A percentile compares a stretch with the other conserved stretches of the same genome.
These are phyloP conservation scores for Immersiporthe knoxdaviesiana DNA, from an alignment of 2,329 filamentous ascomycete genomes.

Conservation along the genomic window DNA sequence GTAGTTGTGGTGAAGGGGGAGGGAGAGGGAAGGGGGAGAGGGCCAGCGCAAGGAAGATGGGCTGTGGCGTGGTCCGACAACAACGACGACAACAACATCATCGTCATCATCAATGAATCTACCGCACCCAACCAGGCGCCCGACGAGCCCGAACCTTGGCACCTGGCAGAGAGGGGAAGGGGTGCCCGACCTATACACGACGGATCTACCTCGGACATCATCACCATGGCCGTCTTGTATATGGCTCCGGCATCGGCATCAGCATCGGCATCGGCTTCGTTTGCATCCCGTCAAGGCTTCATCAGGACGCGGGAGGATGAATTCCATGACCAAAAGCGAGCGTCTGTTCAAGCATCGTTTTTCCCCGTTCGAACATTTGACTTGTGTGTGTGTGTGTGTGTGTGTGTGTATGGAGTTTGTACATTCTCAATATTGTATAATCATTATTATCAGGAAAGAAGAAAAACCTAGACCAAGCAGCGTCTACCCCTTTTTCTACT, in stretches of 20 bases:
- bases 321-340: slow-evolving; percentile 28
- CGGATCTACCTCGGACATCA: slow-evolving; percentile 11
- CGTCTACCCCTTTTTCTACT: slow-evolving; percentile 11
- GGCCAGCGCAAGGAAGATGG: not conserved
- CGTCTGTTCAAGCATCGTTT: slow-evolving; percentile 26
- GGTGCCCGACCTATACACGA: not conserved
- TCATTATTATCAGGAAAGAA: slow-evolving; percentile 35
- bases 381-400: slow-evolving; percentile 32
- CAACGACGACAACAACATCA: no score
- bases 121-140: slow-evolving; percentile 9
- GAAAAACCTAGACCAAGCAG: slow-evolving; percentile 23
- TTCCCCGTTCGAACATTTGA: slow-evolving; percentile 24
- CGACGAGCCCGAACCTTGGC: not conserved
- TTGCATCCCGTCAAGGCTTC: slow-evolving; percentile 21
- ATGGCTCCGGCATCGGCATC: slow-evolving; percentile 6
- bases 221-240: slow-evolving; percentile 12
- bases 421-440: slow-evolving; percentile 46
- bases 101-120: slow-evolving; percentile 4
- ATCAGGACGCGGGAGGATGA: slow-evolving; percentile 23
- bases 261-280: no score
- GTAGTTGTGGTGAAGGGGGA: slow-evolving; percentile 2
- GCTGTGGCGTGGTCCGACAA: slow-evolving; percentile 20
- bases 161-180: not conserved
- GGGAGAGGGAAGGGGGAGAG: slow-evolving; percentile 5
- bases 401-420: slow-evolving; percentile 35